Base-by-base conservation (phyloP, 192 early-diverging fungal genomes). In the Mortierella alpina region DNA sequence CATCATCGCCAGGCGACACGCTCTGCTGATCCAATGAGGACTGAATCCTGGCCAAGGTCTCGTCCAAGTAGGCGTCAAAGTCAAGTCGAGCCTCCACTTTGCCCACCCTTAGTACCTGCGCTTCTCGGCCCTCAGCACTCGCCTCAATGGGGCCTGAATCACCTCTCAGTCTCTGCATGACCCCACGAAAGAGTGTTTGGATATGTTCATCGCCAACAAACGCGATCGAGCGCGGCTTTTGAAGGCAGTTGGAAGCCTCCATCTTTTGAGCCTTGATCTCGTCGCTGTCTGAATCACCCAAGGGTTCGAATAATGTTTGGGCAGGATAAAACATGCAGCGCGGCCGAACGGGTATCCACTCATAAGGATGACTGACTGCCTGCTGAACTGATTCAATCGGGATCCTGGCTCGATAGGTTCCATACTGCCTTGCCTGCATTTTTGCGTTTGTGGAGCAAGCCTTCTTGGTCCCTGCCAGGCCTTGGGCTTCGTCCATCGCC, bases 281-380 rank as follows among this genome's bases (percentile, higher is more conserved):
- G 18, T 67, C 48, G 50, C 40, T 44, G 53, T 75, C 73, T 5
- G 51, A 12, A 20, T 62, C 45, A 11, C 6, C 23, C 23, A 41
- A 20, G 8, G 73, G 66, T 40, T 68, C 59, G 49, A 75, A 75
- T 5, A 52, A 44, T 11, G 31, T 45, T 59, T 48, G 66, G 4
- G 22, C 59, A 57, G 73, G 73, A 10, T 50, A 50, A 51, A 68
- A 62, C 10, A 18, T 47, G 53, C 73, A 75, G 1, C 73, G 73
- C 1, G 73, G 73, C n/a, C 73, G 57, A 1, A 52, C 73, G 44
- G 73, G 73, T 14, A 75, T 65, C 73, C 73, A 75, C n/a, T 75
- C 49, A 18, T 75, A 75, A 23, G 64, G 66, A 18, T 75, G 73
- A 20, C 65, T 49, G 12, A 68, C 20, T 6, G 73, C 73, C 40